Percentiles rank a stretch among this genome's conserved stretches.
These are phyloP conservation scores for Fusarium foetens DNA, from an alignment of 2,329 filamentous ascomycete genomes.

Conservation along the genomic window DNA sequence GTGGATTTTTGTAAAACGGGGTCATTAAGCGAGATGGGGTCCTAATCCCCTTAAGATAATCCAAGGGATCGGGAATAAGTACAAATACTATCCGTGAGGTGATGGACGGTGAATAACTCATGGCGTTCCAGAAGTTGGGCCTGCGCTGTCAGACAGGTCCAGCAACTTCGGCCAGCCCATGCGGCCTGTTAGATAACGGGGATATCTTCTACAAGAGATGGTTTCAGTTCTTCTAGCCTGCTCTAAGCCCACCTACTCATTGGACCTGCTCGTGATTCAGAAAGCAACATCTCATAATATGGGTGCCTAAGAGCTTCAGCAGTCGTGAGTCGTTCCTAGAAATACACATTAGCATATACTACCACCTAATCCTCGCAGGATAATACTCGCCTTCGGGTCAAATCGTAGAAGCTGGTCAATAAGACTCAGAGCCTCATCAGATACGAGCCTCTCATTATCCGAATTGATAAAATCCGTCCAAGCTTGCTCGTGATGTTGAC, in stretches of 20 bases:
- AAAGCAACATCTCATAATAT: not conserved
- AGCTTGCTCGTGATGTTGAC: slow-evolving; percentile 90
- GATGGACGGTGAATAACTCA: not conserved
- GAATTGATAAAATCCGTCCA: slow-evolving; percentile 96
- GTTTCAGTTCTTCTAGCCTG: not conserved
- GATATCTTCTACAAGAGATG: too few species aligned
- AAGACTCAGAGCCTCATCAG: slow-evolving; percentile 94
- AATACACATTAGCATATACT: not conserved
- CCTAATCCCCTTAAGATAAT: rapidly evolving
- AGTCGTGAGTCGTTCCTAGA: slow-evolving; percentile 6
- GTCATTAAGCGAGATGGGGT: not conserved
- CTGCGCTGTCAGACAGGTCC: not conserved
- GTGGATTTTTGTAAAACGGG: not conserved
- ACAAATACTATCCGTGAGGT: not conserved
- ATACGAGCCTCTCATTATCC: slow-evolving; percentile 94
- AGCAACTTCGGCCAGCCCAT: not conserved
- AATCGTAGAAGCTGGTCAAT: slow-evolving; percentile 94
- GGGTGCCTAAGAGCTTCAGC: slow-evolving; percentile 5
- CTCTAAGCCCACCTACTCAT: not conserved
- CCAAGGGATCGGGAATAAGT: not conserved
- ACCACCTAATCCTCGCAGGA: rapidly evolving
- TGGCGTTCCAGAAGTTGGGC: not conserved
- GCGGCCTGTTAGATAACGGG: too few species aligned
- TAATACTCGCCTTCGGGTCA: slow-evolving; percentile 82
- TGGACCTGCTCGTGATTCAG: not conserved